A percentile compares a stretch with the other conserved stretches of the same genome.
phyloP scores from a whole-genome alignment of 129 eudicot genomes.

The Chrysanthemum seticuspe region DNA sequence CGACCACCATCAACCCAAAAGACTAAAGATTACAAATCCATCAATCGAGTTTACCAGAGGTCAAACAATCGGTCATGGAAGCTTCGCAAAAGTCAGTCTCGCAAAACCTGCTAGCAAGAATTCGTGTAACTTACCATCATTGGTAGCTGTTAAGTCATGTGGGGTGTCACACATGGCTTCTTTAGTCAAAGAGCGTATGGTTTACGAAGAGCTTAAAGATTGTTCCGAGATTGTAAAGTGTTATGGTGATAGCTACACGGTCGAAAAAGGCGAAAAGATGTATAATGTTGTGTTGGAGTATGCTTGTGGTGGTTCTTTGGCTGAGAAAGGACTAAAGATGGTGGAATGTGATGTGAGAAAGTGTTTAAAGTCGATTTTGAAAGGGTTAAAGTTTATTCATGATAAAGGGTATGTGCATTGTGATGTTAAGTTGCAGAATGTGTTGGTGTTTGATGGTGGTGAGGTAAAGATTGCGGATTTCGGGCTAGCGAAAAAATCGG shows the following conservation, averaged over 20 bases:
- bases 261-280: slow-evolving; percentile 51
- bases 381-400: slow-evolving; percentile 34
- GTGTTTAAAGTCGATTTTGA: slow-evolving; percentile 22
- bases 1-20: slow-evolving; percentile 41
- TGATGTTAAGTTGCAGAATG: slow-evolving; percentile 36
- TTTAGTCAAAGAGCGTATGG: slow-evolving; percentile 42
- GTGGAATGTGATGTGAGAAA: slow-evolving; percentile 27
- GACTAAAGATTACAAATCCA: neutral
- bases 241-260: slow-evolving; percentile 41
- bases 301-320: slow-evolving; percentile 66
- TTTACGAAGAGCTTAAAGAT: slow-evolving; percentile 44
- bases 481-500: slow-evolving; percentile 32
- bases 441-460: slow-evolving; percentile 18
- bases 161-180: slow-evolving; percentile 35
- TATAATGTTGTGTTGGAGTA: slow-evolving; percentile 68
- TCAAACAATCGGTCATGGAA: slow-evolving; percentile 65
- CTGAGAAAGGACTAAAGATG: slow-evolving; percentile 23
- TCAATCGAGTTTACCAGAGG: slow-evolving; percentile 73
- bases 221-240: slow-evolving; percentile 49
- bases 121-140: slow-evolving; percentile 19
- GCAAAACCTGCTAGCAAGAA: slow-evolving; percentile 51
- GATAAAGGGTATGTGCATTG: slow-evolving; percentile 32
- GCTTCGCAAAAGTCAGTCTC: slow-evolving; percentile 62
- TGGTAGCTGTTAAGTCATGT: slow-evolving; percentile 73
- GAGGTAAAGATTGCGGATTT: slow-evolving; percentile 39